Conservation (phyloP, 495 filamentous ascomycete species). For the Aspergillus asperescens region DNA sequence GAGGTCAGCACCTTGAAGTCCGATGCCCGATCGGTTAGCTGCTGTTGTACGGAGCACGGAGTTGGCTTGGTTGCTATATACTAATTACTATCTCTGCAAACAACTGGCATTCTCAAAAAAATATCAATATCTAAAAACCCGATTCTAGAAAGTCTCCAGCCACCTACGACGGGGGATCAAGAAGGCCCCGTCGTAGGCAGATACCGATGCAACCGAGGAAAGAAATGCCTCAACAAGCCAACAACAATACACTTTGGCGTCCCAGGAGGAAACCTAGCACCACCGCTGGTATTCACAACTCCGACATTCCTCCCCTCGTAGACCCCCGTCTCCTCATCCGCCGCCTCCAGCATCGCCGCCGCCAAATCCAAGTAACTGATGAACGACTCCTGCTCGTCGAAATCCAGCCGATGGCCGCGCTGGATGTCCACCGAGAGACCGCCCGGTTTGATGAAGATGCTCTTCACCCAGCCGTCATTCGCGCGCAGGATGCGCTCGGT, state of each 20-base stretch:
- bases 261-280: conserved; percentile 20
- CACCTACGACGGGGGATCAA: neutral
- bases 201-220: conserved; percentile 30
- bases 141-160: neutral
- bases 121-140: too few relatives aligned
- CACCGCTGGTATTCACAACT: conserved; percentile 24
- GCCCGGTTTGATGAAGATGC: conserved; percentile 43
- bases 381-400: conserved; percentile 28
- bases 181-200: conserved; percentile 16
- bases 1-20: neutral
- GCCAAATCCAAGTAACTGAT: conserved; percentile 42
- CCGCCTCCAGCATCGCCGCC: conserved; percentile 45
- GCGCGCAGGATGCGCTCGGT: conserved; percentile 34
- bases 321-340: conserved; percentile 26
- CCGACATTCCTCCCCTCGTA: conserved; percentile 37
- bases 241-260: conserved; percentile 15
- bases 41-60: too few relatives aligned
- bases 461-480: conserved; percentile 30
- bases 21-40: neutral
- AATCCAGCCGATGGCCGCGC: conserved; percentile 33
- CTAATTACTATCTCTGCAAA: too few relatives aligned
- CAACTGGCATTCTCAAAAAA: too few relatives aligned
- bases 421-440: conserved; percentile 33
- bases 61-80: too few relatives aligned
- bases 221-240: conserved; percentile 32